These are phyloP conservation scores for Wickerhamiella shivajii DNA, from an alignment of 805 yeast genomes.

Conservation along the genomic window DNA sequence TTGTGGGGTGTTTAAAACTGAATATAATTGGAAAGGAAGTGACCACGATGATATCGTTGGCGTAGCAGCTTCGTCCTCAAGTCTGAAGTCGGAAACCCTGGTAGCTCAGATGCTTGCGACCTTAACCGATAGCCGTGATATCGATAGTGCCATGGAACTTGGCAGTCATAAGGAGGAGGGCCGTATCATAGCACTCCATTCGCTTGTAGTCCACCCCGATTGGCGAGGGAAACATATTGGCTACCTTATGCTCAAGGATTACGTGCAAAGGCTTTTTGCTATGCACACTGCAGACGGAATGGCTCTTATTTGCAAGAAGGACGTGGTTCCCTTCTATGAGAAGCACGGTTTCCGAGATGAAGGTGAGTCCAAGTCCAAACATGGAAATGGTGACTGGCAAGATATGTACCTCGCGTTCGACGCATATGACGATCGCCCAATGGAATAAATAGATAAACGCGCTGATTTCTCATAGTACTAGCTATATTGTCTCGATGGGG, in stretches of 20 bases:
- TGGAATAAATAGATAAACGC: too few species aligned
- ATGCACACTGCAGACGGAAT: constrained; percentile 74
- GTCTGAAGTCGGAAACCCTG: constrained; percentile 35
- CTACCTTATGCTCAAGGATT: constrained; percentile 70
- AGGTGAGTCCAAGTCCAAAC: constrained; percentile 47
- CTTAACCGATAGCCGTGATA: constrained; percentile 39
- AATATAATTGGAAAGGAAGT: constrained; percentile 20
- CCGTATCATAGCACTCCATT: constrained; percentile 63
- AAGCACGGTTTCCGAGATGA: constrained; percentile 62
- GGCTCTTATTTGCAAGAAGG: constrained; percentile 55
- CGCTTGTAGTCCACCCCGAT: constrained; percentile 60
- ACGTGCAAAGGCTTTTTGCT: constrained; percentile 75
- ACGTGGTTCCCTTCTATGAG: constrained; percentile 61
- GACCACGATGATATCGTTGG: constrained; percentile 17
- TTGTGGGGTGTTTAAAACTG: constrained; percentile 58
- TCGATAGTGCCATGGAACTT: constrained; percentile 40
- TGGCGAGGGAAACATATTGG: constrained; percentile 77
- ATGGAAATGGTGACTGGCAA: constrained; percentile 46
- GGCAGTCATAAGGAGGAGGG: constrained; percentile 66
- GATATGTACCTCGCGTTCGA: constrained; percentile 18
- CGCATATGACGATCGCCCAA: constrained; percentile 13
- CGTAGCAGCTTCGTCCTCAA: constrained; percentile 20
- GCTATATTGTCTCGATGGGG: too few species aligned
- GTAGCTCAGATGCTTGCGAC: constrained; percentile 76
- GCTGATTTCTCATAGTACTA: too few species aligned